These are phyloP conservation scores for Pseudogymnoascus sp. DNA, from an alignment of 2,329 filamentous ascomycete genomes.

Conservation along the genomic window DNA sequence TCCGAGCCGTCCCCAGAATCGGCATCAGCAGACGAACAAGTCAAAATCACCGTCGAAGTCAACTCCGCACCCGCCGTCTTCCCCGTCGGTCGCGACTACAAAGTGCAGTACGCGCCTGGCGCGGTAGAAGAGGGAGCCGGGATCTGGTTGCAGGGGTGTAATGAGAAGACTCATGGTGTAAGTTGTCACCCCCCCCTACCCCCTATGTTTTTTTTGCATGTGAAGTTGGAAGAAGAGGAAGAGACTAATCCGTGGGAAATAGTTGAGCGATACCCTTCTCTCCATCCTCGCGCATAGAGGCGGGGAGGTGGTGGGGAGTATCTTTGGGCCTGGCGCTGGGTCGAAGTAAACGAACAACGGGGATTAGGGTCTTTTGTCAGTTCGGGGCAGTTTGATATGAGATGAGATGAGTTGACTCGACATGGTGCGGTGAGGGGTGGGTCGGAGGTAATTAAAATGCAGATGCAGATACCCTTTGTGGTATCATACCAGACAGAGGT, in stretches of 20 bases:
- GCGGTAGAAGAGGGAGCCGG: conserved; percentile 65
- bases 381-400: too few relatives aligned
- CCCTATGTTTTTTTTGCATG: neutral
- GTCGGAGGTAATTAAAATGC: too few relatives aligned
- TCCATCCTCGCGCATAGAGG: conserved; percentile 70
- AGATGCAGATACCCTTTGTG: too few relatives aligned
- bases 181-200: conserved; percentile 35
- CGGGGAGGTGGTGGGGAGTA: conserved; percentile 69
- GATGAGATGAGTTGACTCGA: neutral
- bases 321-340: conserved; percentile 54
- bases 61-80: conserved; percentile 32
- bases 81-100: conserved; percentile 70
- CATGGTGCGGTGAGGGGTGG: too few relatives aligned
- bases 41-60: too few relatives aligned
- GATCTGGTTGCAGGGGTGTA: conserved; percentile 90
- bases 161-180: conserved; percentile 85
- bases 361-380: too few relatives aligned
- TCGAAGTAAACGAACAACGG: too few relatives aligned
- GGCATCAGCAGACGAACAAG: too few relatives aligned
- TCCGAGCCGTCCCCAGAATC: too few relatives aligned
- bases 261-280: conserved; percentile 75
- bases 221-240: too few relatives aligned
- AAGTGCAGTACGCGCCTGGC: conserved; percentile 61
- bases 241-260: conserved; percentile 4
- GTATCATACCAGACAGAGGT: too few relatives aligned